Conservation (phyloP, 192 early-diverging fungal genomes). For the Mortierella claussenii region DNA sequence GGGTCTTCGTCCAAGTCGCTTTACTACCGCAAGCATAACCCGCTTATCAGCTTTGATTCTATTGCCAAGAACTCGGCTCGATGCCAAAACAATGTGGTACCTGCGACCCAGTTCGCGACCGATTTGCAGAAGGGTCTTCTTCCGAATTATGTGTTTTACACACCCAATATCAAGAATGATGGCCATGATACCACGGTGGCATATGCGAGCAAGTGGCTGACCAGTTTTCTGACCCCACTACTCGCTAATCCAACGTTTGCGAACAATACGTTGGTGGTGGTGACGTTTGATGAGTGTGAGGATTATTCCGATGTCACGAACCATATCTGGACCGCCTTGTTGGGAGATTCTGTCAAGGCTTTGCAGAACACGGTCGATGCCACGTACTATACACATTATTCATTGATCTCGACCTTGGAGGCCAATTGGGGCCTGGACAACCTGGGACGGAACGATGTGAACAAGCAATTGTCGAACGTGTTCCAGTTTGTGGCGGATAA, state of each 20-base stretch:
- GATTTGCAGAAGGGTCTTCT: conserved; percentile 56
- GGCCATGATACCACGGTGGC: conserved; percentile 62
- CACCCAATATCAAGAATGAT: conserved; percentile 71
- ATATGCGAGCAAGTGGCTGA: conserved; percentile 63
- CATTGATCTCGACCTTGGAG: conserved; percentile 64
- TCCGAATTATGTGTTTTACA: conserved; percentile 41
- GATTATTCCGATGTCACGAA: conserved; percentile 40
- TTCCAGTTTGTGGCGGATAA: conserved; percentile 41
- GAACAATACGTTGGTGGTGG: conserved; percentile 54
- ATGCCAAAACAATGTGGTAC: conserved; percentile 72
- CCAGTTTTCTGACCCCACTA: conserved; percentile 62
- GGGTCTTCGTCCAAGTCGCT: conserved; percentile 24
- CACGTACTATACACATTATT: conserved; percentile 72
- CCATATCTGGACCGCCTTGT: conserved; percentile 51
- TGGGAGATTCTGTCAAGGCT: conserved; percentile 50
- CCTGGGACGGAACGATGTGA: conserved; percentile 65
- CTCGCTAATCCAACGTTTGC: conserved; percentile 58
- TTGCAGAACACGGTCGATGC: conserved; percentile 53
- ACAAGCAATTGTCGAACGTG: conserved; percentile 55
- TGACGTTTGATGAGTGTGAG: conserved; percentile 46
- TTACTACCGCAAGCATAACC: conserved; percentile 80
- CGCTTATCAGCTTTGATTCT: conserved; percentile 69
- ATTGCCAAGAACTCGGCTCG: conserved; percentile 65
- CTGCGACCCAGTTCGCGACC: conserved; percentile 58
- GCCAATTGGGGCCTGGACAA: conserved; percentile 68